Percentiles rank a stretch among this genome's conserved stretches.
Evolutionary conservation across 352 stramenopile species (phyloP).

Genomic region (Phytophthora litchii): DNA sequence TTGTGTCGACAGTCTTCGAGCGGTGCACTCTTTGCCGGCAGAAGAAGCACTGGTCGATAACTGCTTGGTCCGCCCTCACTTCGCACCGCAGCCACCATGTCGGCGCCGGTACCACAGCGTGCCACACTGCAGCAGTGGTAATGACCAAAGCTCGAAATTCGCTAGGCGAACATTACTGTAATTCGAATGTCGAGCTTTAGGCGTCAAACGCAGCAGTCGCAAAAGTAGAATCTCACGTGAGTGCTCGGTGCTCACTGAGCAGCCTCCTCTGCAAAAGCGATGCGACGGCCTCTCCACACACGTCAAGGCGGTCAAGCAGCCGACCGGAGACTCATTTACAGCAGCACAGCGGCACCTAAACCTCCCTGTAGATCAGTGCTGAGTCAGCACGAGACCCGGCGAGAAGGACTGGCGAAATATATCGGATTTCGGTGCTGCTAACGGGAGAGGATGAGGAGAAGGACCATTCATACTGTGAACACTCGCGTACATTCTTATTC

Average conservation of each 20-base stretch:
- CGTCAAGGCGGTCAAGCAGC: too few relatives aligned
- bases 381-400: too few relatives aligned
- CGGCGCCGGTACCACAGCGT: constrained; percentile 7
- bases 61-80: constrained; percentile 21
- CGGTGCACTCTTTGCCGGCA: constrained; percentile 17
- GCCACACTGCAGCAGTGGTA: not conserved
- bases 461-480: not conserved
- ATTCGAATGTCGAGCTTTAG: constrained; percentile 1
- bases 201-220: not conserved
- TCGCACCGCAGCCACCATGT: constrained; percentile 5
- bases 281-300: not conserved
- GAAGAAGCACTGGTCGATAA: constrained; percentile 23
- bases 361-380: constrained; percentile 4
- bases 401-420: not conserved
- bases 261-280: not conserved
- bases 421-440: constrained; percentile 19
- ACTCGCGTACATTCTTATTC: constrained; percentile 3
- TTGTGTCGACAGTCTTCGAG: constrained; percentile 4
- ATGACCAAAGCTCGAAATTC: constrained; percentile 1
- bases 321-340: too few relatives aligned
- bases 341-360: constrained; percentile 6
- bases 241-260: too few relatives aligned
- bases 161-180: constrained; percentile 11
- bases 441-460: constrained; percentile 13
- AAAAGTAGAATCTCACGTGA: too few relatives aligned